Evolutionary conservation across 169 alveolate genomes (phyloP).

Genomic region (Eimeria zaria): DNA sequence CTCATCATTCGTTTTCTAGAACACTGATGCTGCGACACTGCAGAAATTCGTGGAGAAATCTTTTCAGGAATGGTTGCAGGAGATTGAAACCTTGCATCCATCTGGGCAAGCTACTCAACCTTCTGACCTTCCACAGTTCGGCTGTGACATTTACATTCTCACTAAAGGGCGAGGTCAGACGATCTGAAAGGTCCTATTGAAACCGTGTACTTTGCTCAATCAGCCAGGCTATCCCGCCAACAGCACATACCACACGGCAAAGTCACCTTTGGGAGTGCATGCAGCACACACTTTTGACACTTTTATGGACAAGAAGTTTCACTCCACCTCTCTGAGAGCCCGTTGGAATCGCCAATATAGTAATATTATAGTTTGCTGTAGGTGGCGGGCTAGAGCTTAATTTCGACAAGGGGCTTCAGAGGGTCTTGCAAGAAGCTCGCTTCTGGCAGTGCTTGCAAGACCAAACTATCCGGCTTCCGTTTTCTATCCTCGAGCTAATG

Average conservation of each 20-base stretch:
- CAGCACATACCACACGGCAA: not conserved
- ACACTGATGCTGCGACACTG: not conserved
- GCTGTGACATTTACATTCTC: slow-evolving; percentile 45
- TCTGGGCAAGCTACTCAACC: slow-evolving; percentile 67
- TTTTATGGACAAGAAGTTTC: not conserved
- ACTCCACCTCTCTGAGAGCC: not conserved
- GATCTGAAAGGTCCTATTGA: not conserved
- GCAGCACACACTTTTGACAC: not conserved
- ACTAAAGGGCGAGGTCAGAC: slow-evolving; percentile 52
- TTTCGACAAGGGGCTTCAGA: slow-evolving; percentile 92
- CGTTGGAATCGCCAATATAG: not conserved
- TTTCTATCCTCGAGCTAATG: slow-evolving; percentile 89
- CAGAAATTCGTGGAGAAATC: slow-evolving; percentile 82
- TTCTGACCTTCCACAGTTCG: slow-evolving; percentile 71
- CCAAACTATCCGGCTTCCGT: slow-evolving; percentile 90
- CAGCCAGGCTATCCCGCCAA: not conserved
- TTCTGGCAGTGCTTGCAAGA: slow-evolving; percentile 95
- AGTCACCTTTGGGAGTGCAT: not conserved
- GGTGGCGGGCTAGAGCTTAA: slow-evolving; percentile 91
- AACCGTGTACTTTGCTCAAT: not conserved
- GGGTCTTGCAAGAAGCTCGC: slow-evolving; percentile 92
- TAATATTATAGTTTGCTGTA: not conserved
- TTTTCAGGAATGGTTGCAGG: slow-evolving; percentile 82
- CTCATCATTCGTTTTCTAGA: not conserved
- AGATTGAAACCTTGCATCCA: slow-evolving; percentile 77